Evolutionary conservation across 164 flowering plant genomes (phyloP).

Genomic region (Macadamia tetraphylla): DNA sequence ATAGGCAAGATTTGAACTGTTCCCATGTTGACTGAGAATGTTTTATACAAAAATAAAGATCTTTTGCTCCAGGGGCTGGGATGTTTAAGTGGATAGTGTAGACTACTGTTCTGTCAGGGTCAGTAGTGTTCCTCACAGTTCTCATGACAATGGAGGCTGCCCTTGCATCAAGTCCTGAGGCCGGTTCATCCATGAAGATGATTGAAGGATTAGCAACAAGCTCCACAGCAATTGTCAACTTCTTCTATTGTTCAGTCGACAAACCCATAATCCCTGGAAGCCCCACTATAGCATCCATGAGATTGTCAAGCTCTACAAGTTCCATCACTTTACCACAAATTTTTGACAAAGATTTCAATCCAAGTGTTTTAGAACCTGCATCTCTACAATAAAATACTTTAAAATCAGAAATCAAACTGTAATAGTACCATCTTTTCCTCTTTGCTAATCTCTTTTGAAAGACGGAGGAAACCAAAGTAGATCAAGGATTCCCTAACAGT

Average conservation of each 20-base stretch:
- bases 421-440: constrained; percentile 68
- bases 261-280: constrained; percentile 92
- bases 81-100: constrained; percentile 94
- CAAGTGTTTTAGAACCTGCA: not conserved
- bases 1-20: constrained; percentile 87
- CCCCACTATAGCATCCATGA: constrained; percentile 89
- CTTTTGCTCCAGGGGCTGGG: constrained; percentile 67
- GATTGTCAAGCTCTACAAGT: constrained; percentile 77
- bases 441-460: constrained; percentile 65
- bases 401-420: not conserved
- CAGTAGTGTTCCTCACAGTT: constrained; percentile 94
- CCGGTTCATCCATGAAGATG: constrained; percentile 99
- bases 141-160: constrained; percentile 99
- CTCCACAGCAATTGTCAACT: constrained; percentile 97
- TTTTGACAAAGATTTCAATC: constrained; percentile 28
- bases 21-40: constrained; percentile 67
- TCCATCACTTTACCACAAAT: constrained; percentile 96
- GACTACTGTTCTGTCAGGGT: constrained; percentile 96
- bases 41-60: constrained; percentile 61
- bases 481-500: constrained; percentile 68
- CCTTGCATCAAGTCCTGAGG: constrained; percentile 98
- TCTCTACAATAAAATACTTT: not conserved
- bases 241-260: constrained; percentile 94
- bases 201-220: constrained; percentile 99
- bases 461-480: constrained; percentile 90